These are phyloP conservation scores for Penicillium lagena DNA, from an alignment of 495 filamentous ascomycete species.

Conservation along the genomic window DNA sequence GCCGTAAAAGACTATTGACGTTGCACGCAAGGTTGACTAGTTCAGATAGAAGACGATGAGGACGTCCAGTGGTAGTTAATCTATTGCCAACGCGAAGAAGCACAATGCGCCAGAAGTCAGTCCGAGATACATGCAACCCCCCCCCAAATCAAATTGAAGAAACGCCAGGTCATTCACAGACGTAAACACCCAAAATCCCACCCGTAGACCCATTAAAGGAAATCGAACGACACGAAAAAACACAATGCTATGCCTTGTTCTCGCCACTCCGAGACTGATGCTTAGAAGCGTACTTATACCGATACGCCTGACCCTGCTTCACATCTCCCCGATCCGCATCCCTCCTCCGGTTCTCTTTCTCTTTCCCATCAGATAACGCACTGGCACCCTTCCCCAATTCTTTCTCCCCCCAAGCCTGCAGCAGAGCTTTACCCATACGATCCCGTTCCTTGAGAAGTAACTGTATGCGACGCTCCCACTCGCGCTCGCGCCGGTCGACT, in stretches of 20 bases:
- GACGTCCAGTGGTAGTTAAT: too few relatives aligned
- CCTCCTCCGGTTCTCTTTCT: slow-evolving; percentile 15
- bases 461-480: slow-evolving; percentile 45
- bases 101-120: neutral
- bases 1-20: too few relatives aligned
- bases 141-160: neutral
- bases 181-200: neutral
- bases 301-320: slow-evolving; percentile 35
- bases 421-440: slow-evolving; percentile 44
- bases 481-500: slow-evolving; percentile 42
- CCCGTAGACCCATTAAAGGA: neutral
- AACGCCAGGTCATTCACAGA: neutral
- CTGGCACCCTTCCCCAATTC: slow-evolving; percentile 28
- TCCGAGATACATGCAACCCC: neutral
- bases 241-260: slow-evolving; percentile 7
- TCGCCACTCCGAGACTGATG: slow-evolving; percentile 13
- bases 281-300: slow-evolving; percentile 35
- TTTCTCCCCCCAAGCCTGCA: slow-evolving; percentile 46
- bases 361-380: slow-evolving; percentile 15
- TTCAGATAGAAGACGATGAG: neutral
- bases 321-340: slow-evolving; percentile 14
- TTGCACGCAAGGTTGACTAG: too few relatives aligned
- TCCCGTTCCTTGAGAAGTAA: slow-evolving; percentile 51
- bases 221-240: neutral
- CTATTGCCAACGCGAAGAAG: neutral